Conservation (phyloP, 345 rosid species). For the Carallia brachiata region DNA sequence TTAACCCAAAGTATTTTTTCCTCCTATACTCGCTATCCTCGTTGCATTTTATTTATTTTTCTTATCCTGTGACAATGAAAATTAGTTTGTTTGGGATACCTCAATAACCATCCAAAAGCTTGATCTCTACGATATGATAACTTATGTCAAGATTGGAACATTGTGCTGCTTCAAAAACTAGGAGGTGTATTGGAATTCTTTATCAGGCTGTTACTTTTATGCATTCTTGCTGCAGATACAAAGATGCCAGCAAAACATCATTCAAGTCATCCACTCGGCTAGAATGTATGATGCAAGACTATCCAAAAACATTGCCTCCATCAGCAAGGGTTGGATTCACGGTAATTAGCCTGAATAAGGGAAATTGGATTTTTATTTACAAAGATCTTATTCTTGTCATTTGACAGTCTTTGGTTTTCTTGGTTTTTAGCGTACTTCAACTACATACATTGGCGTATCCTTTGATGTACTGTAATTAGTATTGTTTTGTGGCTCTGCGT, state of each 20-base stretch:
- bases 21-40: slow-evolving; percentile 13
- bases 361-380: neutral
- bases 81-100: neutral
- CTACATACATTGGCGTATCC: too few species aligned
- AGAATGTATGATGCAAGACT: slow-evolving; percentile 99
- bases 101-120: neutral
- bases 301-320: slow-evolving; percentile 90
- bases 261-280: slow-evolving; percentile 90
- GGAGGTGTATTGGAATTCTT: neutral
- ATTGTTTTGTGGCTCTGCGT: slow-evolving; percentile 3
- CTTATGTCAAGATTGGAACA: neutral
- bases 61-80: neutral
- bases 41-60: slow-evolving; percentile 6
- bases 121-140: neutral
- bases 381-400: neutral
- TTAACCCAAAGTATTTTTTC: slow-evolving; percentile 83
- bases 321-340: slow-evolving; percentile 88
- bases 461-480: neutral
- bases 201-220: slow-evolving; percentile 12
- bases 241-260: slow-evolving; percentile 83
- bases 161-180: neutral
- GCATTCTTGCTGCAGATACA: slow-evolving; percentile 55
- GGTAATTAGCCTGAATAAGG: slow-evolving; percentile 38
- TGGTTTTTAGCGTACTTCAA: too few species aligned
- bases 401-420: neutral